Base-by-base conservation (phyloP, 2,329 filamentous ascomycete species). In the Monilinia polystroma region DNA sequence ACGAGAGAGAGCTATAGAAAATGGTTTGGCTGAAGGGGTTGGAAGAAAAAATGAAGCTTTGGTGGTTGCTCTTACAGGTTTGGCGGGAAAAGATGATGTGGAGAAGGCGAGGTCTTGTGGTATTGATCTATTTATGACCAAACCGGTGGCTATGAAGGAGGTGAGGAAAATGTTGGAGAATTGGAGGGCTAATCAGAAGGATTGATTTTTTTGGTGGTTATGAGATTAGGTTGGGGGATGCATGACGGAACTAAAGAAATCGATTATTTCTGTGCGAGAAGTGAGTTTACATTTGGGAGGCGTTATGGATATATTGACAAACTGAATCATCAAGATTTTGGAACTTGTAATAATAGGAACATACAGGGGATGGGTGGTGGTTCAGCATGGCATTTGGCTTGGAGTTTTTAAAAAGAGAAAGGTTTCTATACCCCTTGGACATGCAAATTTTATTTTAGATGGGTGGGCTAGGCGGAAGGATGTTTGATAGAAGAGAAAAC, bases 91-190 rank as follows among this genome's bases (percentile, higher is more conserved):
- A 20, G 73, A 72, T 41, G 77, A 78, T 66, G 75, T 78, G 65
- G 72, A 70, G 14, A 77, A 78, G 63, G 78, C 78, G 8, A 74
- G 72, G 43, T 69, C 70, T 43, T 72, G 73, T 14, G 78, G 78
- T 11, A 74, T 79, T 51, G 77, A 79, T 71, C 67, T 77, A 0
- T 79, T 77, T 63, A 73, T 79, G 69, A 78, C 77, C n/a, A 79
- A 79, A 64, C 77, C 77, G n/a, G 77, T 78, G 56, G 72, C 73
- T n/a, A 76, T 81, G 68, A 79, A 77, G 68, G 78, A 79, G 68
- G 72, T 81, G 38, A 76, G 74, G 29, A 77, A 75, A 70, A 74
- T 79, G 53, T 70, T 79, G 60, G 76, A 77, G 66, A 76, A 78
- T 63, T 78, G 76, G 77, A 70, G 74, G 64, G 73, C 73, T 8